Evolutionary conservation across 2,329 filamentous ascomycete genomes (phyloP).

Genomic region (Malbranchea zuffiana): DNA sequence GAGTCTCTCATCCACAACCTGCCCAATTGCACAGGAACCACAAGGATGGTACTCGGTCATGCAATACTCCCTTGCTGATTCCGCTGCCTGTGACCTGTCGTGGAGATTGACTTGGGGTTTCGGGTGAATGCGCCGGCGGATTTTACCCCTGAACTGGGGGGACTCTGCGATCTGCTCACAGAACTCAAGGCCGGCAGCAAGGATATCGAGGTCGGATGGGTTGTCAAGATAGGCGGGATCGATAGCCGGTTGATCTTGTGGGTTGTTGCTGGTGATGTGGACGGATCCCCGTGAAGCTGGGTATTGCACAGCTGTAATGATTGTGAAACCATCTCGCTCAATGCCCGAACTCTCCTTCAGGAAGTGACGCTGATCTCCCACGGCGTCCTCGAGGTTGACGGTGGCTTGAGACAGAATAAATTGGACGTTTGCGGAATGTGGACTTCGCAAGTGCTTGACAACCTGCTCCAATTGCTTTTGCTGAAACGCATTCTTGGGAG

Average conservation of each 20-base stretch:
- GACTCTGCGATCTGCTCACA: conserved; percentile 18
- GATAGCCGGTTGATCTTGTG: conserved; percentile 17
- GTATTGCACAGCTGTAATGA: no score
- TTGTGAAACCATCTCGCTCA: no score
- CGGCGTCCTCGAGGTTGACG: conserved; percentile 20
- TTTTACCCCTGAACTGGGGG: conserved; percentile 1
- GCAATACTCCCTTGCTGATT: conserved; percentile 1
- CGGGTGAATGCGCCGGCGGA: neutral
- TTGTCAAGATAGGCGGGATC: conserved; percentile 26
- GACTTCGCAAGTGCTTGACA: conserved; percentile 24
- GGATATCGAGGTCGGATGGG: conserved; percentile 21
- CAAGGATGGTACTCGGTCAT: conserved; percentile 24
- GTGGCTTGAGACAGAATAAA: conserved; percentile 23
- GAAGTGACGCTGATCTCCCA: conserved; percentile 35
- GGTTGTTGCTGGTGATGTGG: conserved; percentile 22
- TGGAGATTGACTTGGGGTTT: neutral
- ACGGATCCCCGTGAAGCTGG: conserved; percentile 25
- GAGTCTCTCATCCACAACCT: conserved; percentile 25
- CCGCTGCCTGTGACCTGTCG: conserved; percentile 1
- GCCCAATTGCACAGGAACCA: conserved; percentile 26
- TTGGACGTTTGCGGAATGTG: conserved; percentile 30
- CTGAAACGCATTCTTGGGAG: no score
- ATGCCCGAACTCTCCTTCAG: no score
- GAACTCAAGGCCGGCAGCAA: conserved; percentile 18
- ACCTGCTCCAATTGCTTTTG: conserved; percentile 26